These are phyloP conservation scores for Cyanidium caldarium DNA, from an alignment of 23 red algal genomes.

Conservation along the genomic window DNA sequence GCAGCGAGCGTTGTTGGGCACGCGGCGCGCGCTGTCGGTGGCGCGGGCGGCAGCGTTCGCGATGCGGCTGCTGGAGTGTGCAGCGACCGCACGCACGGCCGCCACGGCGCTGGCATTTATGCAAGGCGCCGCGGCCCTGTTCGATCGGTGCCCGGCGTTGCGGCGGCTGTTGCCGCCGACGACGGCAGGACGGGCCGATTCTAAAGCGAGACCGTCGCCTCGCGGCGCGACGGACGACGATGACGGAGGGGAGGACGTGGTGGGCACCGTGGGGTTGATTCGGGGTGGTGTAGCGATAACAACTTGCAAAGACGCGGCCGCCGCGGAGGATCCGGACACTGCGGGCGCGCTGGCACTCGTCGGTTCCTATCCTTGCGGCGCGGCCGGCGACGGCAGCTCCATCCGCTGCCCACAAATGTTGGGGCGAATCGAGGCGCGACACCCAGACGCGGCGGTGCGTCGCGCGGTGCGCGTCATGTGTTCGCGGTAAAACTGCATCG, in stretches of 20 bases:
- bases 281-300: neutral
- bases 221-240: neutral
- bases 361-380: no score
- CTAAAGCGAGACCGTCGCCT: no score
- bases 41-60: neutral
- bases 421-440: no score
- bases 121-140: neutral
- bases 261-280: no score
- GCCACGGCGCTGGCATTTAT: neutral
- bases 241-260: neutral
- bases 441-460: no score
- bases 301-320: neutral
- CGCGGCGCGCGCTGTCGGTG: neutral
- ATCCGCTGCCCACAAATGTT: no score
- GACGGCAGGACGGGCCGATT: neutral
- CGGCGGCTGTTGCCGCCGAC: neutral
- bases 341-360: neutral
- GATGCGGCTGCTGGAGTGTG: conserved; percentile 1
- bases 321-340: neutral
- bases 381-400: no score
- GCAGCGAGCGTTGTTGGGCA: neutral
- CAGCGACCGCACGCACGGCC: neutral
- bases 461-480: no score
- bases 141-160: neutral
- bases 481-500: no score